These are phyloP conservation scores for Ophiostoma australiae DNA, from an alignment of 2,329 filamentous ascomycete genomes.

Conservation along the genomic window DNA sequence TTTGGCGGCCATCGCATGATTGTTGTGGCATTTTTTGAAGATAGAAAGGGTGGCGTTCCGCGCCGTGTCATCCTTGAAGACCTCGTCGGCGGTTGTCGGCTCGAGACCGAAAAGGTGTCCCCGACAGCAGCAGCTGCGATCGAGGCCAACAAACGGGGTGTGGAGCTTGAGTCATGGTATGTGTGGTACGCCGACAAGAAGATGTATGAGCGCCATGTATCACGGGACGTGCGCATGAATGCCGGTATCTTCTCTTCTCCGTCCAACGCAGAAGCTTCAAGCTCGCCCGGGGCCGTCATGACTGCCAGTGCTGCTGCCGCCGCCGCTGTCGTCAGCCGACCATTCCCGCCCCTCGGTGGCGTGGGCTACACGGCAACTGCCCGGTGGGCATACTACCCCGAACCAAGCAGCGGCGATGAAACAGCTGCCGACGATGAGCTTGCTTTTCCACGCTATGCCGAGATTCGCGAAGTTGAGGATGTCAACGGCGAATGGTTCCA, in stretches of 20 bases:
- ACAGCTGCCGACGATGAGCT: conserved; percentile 72
- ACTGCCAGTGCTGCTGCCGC: conserved; percentile 29
- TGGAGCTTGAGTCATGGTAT: conserved; percentile 25
- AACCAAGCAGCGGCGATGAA: conserved; percentile 43
- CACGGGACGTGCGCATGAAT: conserved; percentile 46
- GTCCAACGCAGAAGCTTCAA: not conserved
- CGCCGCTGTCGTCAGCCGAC: conserved; percentile 30
- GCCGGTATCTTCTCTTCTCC: not conserved
- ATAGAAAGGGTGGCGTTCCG: conserved; percentile 52
- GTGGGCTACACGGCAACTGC: conserved; percentile 60
- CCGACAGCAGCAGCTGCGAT: conserved; percentile 13
- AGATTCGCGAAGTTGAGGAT: conserved; percentile 77
- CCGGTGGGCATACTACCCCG: conserved; percentile 74
- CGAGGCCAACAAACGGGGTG: not conserved
- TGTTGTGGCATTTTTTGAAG: conserved; percentile 67
- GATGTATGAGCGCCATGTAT: conserved; percentile 45
- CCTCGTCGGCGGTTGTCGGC: conserved; percentile 68
- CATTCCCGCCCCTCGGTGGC: conserved; percentile 72
- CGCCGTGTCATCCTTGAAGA: conserved; percentile 64
- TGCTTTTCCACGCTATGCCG: conserved; percentile 75
- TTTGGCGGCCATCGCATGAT: conserved; percentile 76
- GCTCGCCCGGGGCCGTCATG: not conserved
- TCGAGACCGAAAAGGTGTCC: conserved; percentile 56
- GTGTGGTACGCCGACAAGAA: conserved; percentile 36
- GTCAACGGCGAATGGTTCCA: conserved; percentile 89